These are phyloP conservation scores for Cryptosporidium canis DNA, from an alignment of 169 alveolate genomes.

Conservation along the genomic window DNA sequence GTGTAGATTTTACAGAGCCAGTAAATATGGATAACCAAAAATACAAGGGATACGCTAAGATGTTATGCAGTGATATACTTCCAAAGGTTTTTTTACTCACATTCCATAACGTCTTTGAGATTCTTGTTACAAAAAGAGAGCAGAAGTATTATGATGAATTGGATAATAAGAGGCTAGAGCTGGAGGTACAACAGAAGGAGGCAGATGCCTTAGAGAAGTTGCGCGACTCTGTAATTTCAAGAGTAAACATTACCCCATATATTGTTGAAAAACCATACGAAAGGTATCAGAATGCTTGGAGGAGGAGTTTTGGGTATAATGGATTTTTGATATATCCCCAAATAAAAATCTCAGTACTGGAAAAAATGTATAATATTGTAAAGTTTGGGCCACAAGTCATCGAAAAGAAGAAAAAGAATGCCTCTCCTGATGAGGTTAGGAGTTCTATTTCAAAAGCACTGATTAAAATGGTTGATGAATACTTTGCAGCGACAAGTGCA, in stretches of 20 bases:
- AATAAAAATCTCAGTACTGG: conserved; percentile 6
- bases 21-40: not conserved
- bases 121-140: conserved; percentile 13
- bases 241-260: conserved; percentile 40
- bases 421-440: conserved; percentile 24
- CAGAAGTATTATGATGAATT: not conserved
- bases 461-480: conserved; percentile 53
- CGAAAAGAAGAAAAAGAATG: conserved; percentile 39
- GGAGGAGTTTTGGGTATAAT: conserved; percentile 58
- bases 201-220: not conserved
- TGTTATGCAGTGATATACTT: conserved; percentile 11
- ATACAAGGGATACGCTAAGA: conserved; percentile 18
- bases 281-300: conserved; percentile 66
- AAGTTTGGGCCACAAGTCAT: conserved; percentile 58
- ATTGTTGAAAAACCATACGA: conserved; percentile 27
- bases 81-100: conserved; percentile 13
- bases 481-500: conserved; percentile 55
- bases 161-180: conserved; percentile 14
- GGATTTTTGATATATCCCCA: conserved; percentile 24
- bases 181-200: conserved; percentile 32
- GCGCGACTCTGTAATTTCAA: not conserved
- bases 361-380: conserved; percentile 45
- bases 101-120: conserved; percentile 11
- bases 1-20: conserved; percentile 10
- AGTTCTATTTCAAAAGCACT: conserved; percentile 54